A percentile compares a stretch with the other conserved stretches of the same genome.
Conservation (phyloP, 768 basidiomycete species). For the Auriscalpium microsporum region DNA sequence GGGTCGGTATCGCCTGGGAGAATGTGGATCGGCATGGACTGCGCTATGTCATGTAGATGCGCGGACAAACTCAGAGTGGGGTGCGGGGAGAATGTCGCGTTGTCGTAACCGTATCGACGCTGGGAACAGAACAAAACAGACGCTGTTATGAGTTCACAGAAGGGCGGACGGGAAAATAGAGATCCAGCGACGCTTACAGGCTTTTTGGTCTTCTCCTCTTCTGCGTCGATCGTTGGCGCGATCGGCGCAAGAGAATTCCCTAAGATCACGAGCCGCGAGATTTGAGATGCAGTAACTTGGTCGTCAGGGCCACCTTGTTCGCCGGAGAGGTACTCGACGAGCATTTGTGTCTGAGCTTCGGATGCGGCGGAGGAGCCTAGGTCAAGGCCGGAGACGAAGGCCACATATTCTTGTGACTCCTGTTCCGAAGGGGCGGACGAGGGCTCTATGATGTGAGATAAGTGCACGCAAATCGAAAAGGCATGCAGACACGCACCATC, state of each 20-base stretch:
- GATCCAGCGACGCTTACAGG: conserved; percentile 33
- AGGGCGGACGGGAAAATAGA: neutral
- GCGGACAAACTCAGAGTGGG: conserved; percentile 64
- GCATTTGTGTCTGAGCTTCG: conserved; percentile 72
- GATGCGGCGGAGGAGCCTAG: conserved; percentile 55
- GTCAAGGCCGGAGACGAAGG: conserved; percentile 76
- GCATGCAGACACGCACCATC: conserved; percentile 42
- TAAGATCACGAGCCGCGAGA: conserved; percentile 81
- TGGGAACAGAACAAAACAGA: conserved; percentile 18
- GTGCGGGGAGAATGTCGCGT: conserved; percentile 60
- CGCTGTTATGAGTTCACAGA: too few relatives aligned
- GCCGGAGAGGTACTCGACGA: conserved; percentile 84
- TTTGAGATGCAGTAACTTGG: conserved; percentile 53
- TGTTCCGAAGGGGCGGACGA: neutral
- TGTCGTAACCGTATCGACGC: conserved; percentile 62
- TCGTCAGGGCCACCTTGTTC: conserved; percentile 70
- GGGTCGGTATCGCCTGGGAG: conserved; percentile 87
- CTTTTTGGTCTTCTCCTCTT: conserved; percentile 40
- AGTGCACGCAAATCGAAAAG: neutral
- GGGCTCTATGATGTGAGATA: too few relatives aligned
- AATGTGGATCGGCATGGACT: conserved; percentile 76
- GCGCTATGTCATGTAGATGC: conserved; percentile 66
- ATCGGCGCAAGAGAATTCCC: conserved; percentile 77
- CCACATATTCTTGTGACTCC: conserved; percentile 63
- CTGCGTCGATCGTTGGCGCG: conserved; percentile 24